Base-by-base conservation (phyloP, 1,284 basidiomycete species). In the Sporisorium sorghi region DNA sequence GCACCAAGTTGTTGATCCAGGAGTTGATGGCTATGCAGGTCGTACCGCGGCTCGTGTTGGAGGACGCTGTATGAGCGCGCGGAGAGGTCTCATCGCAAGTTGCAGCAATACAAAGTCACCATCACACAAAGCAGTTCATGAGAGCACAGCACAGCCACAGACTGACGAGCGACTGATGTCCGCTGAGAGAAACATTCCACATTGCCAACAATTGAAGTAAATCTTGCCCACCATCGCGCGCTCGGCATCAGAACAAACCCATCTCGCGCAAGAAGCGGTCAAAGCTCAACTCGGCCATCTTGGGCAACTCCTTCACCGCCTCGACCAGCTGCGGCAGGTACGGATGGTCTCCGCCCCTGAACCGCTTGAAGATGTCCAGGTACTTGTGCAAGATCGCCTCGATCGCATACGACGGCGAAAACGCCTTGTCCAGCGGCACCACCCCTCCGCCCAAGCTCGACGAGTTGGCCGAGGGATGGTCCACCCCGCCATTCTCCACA, bases 1-100 rank as follows among this genome's bases (percentile, higher is more conserved):
- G 96, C 10, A 94, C 95, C 57, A 99, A 99, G 86, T 85, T 99
- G 67, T 87, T 99, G 48, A 95, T 99, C 87, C 95, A 99, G 85
- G 95, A 98, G 89, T 93, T 94, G 76, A 73, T 86, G 71, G 85
- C 84, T 8, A 87, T 86, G 86, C 85, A 86, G 66, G 85, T 87
- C 42, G 85, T 85, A 0, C 86, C 86, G 0, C 74, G 86, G n/a
- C 78, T 86, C 28, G 83, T 86, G 11, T 72, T 86, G 26, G 85
- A 86, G 51, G 73, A 74, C 39, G 72, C 72, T 5, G 58, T 74
- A 7, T 74, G 54, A 43, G 1, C 19, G 24, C 21, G n/a, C n/a
- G 14, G 28, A 24, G 9, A 26, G 11, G 12, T 39, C 15, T 15
- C 11, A 24, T n/a, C 24, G 32, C 37, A 37, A 28, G 3, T 39